Conservation (phyloP, 2,329 filamentous ascomycete species). For the Exophiala spinifera region DNA sequence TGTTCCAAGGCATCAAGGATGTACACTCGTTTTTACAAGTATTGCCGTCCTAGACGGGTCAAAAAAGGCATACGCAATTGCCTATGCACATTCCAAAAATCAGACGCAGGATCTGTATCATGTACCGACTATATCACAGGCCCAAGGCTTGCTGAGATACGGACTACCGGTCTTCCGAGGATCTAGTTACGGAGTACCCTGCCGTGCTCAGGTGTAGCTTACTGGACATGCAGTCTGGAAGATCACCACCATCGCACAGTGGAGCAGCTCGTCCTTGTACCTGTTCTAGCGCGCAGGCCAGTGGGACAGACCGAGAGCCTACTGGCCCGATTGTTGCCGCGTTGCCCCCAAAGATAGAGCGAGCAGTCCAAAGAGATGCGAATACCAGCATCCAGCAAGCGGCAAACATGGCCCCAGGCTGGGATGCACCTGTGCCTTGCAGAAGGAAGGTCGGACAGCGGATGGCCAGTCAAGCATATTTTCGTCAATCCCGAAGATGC, state of each 20-base stretch:
- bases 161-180: background rate
- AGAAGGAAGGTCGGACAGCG: background rate
- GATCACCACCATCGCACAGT: constrained; percentile 1
- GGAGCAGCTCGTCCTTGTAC: constrained; percentile 10
- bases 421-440: background rate
- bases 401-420: constrained; percentile 1
- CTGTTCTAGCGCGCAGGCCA: constrained; percentile 19
- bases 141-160: constrained; percentile 6
- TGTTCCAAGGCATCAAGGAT: background rate
- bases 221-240: no score
- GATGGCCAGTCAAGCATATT: background rate
- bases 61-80: constrained; percentile 2
- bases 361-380: background rate
- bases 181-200: no score
- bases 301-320: constrained; percentile 19
- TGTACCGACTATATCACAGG: constrained; percentile 8
- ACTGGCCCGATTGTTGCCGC: constrained; percentile 13
- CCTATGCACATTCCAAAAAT: constrained; percentile 1
- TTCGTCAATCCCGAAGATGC: background rate
- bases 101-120: constrained; percentile 19
- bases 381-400: constrained; percentile 2
- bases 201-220: no score
- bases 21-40: background rate
- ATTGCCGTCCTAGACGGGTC: background rate
- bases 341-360: constrained; percentile 11